Conservation (phyloP, 805 yeast species). For the Metahyphopichia silvanorum region DNA sequence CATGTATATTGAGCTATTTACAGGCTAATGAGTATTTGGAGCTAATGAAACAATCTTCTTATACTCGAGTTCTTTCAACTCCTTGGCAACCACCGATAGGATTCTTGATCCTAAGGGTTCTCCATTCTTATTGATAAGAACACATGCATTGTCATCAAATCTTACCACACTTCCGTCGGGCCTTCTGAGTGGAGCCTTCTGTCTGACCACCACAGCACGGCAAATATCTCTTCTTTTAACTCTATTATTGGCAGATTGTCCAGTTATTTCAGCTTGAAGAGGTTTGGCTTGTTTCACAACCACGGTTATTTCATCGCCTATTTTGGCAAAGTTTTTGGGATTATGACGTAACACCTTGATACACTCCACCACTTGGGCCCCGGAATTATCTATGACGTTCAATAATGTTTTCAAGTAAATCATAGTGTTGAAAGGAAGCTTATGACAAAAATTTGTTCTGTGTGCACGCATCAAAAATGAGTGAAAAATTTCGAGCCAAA, state of each 20-base stretch:
- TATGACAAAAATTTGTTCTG: too few species aligned
- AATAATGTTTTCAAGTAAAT: constrained; percentile 83
- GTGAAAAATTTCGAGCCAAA: neutral
- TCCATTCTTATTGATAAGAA: constrained; percentile 82
- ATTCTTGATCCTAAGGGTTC: constrained; percentile 97
- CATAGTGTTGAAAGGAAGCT: constrained; percentile 54
- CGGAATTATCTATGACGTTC: constrained; percentile 92
- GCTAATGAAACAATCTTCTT: constrained; percentile 88
- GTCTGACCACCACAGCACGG: constrained; percentile 92
- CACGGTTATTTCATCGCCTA: constrained; percentile 91
- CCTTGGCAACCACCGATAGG: constrained; percentile 85
- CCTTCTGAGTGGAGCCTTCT: constrained; percentile 74
- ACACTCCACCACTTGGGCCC: constrained; percentile 93
- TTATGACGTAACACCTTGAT: constrained; percentile 90
- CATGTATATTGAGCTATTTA: too few species aligned
- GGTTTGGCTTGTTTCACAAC: constrained; percentile 92
- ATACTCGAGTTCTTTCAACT: constrained; percentile 76
- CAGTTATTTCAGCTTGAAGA: constrained; percentile 63
- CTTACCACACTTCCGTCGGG: constrained; percentile 82
- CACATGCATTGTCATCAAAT: constrained; percentile 97
- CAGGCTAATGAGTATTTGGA: constrained; percentile 58
- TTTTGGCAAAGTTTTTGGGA: constrained; percentile 75
- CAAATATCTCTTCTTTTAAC: constrained; percentile 95
- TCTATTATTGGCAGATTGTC: constrained; percentile 69
- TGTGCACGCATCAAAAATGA: neutral